Percentiles rank a stretch among this genome's conserved stretches.
These are phyloP conservation scores for Fusarium scirpi DNA, from an alignment of 2,329 filamentous ascomycete genomes.

Conservation along the genomic window DNA sequence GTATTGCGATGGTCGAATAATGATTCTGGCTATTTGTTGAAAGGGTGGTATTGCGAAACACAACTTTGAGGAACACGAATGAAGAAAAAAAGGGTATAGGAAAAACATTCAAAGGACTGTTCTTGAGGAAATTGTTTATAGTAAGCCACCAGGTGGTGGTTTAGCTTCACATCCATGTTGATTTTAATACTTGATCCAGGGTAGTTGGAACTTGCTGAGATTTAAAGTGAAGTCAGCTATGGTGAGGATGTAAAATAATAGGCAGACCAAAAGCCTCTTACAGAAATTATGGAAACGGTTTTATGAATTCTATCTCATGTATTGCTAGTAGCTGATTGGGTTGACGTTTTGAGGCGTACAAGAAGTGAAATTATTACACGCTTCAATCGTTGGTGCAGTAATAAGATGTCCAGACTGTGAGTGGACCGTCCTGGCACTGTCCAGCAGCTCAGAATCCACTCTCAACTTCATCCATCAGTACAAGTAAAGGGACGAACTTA, in stretches of 20 bases:
- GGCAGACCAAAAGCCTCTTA: background rate
- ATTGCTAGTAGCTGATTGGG: background rate
- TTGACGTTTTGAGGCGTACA: background rate
- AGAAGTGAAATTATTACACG: background rate
- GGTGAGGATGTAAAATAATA: background rate
- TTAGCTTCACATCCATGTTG: background rate
- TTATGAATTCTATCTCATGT: background rate
- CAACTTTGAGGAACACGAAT: background rate
- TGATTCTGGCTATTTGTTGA: background rate
- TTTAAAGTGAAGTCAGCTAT: background rate
- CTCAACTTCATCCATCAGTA: slow-evolving; percentile 8
- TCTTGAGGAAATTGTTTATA: background rate
- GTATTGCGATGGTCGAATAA: background rate
- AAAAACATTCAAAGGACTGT: background rate
- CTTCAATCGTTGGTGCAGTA: background rate
- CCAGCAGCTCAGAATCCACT: slow-evolving; percentile 3
- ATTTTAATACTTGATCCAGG: slow-evolving; percentile 3
- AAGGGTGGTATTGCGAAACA: background rate
- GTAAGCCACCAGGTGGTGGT: background rate
- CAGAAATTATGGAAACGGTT: background rate
- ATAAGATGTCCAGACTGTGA: background rate
- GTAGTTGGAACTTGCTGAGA: background rate
- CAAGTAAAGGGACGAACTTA: background rate
- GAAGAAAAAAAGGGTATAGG: no score
- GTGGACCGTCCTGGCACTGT: background rate